Percentiles rank a stretch among this genome's conserved stretches.
Conservation (phyloP, 2,329 filamentous ascomycete species). For the Botryotinia narcissicola region DNA sequence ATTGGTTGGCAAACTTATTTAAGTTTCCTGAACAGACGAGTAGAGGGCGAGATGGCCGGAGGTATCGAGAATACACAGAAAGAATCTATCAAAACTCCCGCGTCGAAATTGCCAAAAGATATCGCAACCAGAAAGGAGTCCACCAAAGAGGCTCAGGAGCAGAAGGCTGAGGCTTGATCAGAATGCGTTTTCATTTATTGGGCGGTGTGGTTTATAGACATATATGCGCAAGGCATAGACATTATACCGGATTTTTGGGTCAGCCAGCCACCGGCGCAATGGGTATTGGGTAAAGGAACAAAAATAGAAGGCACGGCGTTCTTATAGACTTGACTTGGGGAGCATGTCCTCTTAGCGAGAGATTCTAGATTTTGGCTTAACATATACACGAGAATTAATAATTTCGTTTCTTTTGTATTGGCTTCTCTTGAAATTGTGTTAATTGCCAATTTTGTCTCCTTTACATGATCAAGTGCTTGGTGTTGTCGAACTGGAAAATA, state of each 20-base stretch:
- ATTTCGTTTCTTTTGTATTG: neutral
- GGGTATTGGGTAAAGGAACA: neutral
- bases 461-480: neutral
- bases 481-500: neutral
- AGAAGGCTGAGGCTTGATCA: neutral
- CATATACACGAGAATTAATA: neutral
- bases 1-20: constrained; percentile 94
- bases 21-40: constrained; percentile 72
- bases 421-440: too few relatives aligned
- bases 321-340: neutral
- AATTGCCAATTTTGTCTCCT: neutral
- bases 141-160: neutral
- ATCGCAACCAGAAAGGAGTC: neutral
- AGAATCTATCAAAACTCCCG: neutral
- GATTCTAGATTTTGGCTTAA: neutral
- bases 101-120: neutral
- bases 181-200: neutral
- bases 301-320: neutral
- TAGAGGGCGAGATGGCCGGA: constrained; percentile 52
- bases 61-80: neutral
- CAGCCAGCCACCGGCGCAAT: neutral
- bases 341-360: neutral
- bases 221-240: neutral
- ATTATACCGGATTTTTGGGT: neutral
- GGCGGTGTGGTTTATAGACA: neutral